A percentile compares a stretch with the other conserved stretches of the same genome.
Conservation (phyloP, 495 filamentous ascomycete genomes). For the Tetracladium setigerum region DNA sequence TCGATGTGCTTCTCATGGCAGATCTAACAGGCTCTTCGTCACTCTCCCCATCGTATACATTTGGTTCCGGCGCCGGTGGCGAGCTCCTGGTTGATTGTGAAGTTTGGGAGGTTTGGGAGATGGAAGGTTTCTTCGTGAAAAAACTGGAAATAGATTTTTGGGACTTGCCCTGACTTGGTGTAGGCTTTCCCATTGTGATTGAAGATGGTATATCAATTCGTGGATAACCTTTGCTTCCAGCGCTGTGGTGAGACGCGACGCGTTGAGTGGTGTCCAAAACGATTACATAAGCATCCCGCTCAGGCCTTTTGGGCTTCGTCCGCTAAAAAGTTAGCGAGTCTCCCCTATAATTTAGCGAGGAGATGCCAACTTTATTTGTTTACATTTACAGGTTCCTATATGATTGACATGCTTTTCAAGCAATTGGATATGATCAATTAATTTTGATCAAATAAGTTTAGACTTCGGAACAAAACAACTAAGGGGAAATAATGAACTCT, state of each 20-base stretch:
- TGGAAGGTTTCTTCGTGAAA: slow-evolving; percentile 58
- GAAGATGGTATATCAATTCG: background rate
- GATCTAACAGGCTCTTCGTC: background rate
- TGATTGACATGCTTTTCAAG: too few species aligned
- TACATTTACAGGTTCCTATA: too few species aligned
- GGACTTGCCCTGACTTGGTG: slow-evolving; percentile 39
- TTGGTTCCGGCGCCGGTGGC: slow-evolving; percentile 10
- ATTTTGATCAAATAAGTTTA: too few species aligned
- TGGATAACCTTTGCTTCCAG: too few species aligned
- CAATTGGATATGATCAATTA: too few species aligned
- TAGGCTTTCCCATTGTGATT: slow-evolving; percentile 9
- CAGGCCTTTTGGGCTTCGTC: too few species aligned
- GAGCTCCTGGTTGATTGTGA: slow-evolving; percentile 12
- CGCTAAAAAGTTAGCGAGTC: too few species aligned
- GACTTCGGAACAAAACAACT: too few species aligned
- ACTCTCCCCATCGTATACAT: slow-evolving; percentile 14
- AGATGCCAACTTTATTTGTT: too few species aligned
- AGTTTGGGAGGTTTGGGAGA: slow-evolving; percentile 13
- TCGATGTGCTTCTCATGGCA: slow-evolving; percentile 1
- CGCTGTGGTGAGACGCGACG: slow-evolving; percentile 1
- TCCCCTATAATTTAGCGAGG: too few species aligned
- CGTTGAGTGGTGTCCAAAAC: background rate
- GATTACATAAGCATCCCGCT: too few species aligned
- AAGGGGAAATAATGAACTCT: too few species aligned
- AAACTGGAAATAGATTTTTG: slow-evolving; percentile 84